These are phyloP conservation scores for Thinopyrum elongatum DNA, from an alignment of 176 grass and related monocot species.

Conservation along the genomic window DNA sequence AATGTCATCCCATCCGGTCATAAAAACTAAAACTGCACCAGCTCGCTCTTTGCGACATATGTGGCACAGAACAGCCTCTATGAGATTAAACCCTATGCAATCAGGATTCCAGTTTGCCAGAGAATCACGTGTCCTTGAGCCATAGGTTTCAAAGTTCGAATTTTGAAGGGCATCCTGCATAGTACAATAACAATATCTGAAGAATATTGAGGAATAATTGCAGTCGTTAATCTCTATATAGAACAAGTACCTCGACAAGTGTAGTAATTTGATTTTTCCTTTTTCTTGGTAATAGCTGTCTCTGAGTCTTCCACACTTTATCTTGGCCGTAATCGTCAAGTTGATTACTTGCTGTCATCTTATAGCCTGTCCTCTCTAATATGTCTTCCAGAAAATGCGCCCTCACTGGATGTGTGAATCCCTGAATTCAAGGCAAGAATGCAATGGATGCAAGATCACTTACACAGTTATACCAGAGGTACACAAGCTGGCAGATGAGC, in stretches of 20 bases:
- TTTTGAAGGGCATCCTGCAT: slow-evolving; percentile 81
- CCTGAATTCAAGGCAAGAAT: slow-evolving; percentile 46
- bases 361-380: slow-evolving; percentile 93
- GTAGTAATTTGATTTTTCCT: slow-evolving; percentile 94
- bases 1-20: slow-evolving; percentile 99
- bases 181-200: slow-evolving; percentile 25
- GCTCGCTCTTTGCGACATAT: slow-evolving; percentile 91
- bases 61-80: slow-evolving; percentile 91
- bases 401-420: slow-evolving; percentile 93
- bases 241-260: slow-evolving; percentile 81
- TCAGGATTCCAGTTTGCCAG: slow-evolving; percentile 90
- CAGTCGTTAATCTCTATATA: not conserved
- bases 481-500: slow-evolving; percentile 3
- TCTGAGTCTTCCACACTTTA: slow-evolving; percentile 98
- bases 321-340: slow-evolving; percentile 99
- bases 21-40: slow-evolving; percentile 93
- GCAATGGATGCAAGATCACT: slow-evolving; percentile 17
- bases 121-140: slow-evolving; percentile 83
- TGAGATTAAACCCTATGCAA: slow-evolving; percentile 94
- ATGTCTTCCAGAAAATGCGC: slow-evolving; percentile 95
- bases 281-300: slow-evolving; percentile 76
- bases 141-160: slow-evolving; percentile 75
- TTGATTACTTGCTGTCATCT: slow-evolving; percentile 87
- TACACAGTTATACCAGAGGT: slow-evolving; percentile 16
- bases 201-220: slow-evolving; percentile 22